Evolutionary conservation across 768 basidiomycete species (phyloP).

Genomic region (Auricularia sp.): DNA sequence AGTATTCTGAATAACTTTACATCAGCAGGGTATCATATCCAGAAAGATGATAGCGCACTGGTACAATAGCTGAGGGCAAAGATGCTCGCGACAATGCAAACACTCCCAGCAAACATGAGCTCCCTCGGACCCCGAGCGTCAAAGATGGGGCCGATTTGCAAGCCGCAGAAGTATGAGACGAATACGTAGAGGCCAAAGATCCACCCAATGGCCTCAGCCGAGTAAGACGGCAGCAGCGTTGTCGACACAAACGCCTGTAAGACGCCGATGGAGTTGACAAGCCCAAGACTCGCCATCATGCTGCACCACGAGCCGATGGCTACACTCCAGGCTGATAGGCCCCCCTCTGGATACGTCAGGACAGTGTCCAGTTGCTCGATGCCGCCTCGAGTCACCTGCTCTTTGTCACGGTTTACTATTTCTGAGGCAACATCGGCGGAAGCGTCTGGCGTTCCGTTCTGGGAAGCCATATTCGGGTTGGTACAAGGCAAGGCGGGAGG

Average conservation of each 20-base stretch:
- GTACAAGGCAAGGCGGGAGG: too few species aligned
- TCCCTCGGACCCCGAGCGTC: not conserved
- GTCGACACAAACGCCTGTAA: not conserved
- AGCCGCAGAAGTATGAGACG: not conserved
- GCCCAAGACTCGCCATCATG: not conserved
- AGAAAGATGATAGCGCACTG: not conserved
- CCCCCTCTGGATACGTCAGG: not conserved
- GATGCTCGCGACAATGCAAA: not conserved
- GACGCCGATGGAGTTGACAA: constrained; percentile 3
- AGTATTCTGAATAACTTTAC: not conserved
- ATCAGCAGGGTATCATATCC: not conserved
- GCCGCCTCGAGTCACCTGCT: too few species aligned
- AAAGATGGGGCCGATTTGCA: not conserved
- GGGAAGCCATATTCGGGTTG: too few species aligned
- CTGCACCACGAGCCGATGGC: not conserved
- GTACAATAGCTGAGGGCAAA: not conserved
- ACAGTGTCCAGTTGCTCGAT: too few species aligned
- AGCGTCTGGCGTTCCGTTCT: too few species aligned
- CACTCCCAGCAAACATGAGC: not conserved
- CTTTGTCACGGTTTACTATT: too few species aligned
- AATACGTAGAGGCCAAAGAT: not conserved
- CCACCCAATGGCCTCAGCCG: constrained; percentile 3
- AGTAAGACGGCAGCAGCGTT: constrained; percentile 5
- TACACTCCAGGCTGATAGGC: not conserved
- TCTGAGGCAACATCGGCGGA: too few species aligned